phyloP scores from a whole-genome alignment of 768 basidiomycete species.

The Termitomyces sp. region DNA sequence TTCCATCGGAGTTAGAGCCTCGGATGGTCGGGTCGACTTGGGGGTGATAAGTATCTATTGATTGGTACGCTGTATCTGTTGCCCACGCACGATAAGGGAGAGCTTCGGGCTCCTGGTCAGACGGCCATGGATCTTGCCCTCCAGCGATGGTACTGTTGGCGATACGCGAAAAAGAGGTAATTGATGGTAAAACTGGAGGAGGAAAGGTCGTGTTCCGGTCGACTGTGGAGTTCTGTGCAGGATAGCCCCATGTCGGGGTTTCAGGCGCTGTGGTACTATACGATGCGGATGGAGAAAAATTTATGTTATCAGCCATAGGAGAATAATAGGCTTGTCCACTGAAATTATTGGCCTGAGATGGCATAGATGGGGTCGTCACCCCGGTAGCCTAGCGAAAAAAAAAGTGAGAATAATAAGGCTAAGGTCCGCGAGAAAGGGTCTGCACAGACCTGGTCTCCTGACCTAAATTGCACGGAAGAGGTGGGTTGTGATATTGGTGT shows the following conservation, averaged over 20 bases:
- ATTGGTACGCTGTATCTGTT: slow-evolving; percentile 34
- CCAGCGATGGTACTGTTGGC: slow-evolving; percentile 17
- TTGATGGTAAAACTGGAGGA: slow-evolving; percentile 51
- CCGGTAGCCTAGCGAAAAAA: slow-evolving; percentile 20
- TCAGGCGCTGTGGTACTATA: slow-evolving; percentile 43
- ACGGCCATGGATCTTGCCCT: slow-evolving; percentile 26
- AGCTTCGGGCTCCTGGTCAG: slow-evolving; percentile 27
- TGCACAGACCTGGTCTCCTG: slow-evolving; percentile 42
- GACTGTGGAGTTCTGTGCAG: slow-evolving; percentile 32
- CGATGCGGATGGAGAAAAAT: slow-evolving; percentile 37
- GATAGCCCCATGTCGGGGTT: slow-evolving; percentile 56
- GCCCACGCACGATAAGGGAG: slow-evolving; percentile 53
- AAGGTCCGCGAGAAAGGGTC: slow-evolving; percentile 6
- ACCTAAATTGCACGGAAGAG: slow-evolving; percentile 43
- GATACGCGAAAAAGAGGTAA: slow-evolving; percentile 47
- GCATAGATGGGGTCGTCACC: slow-evolving; percentile 33
- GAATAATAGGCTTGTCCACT: slow-evolving; percentile 42
- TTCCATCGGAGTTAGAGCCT: slow-evolving; percentile 32
- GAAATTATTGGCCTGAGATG: slow-evolving; percentile 39
- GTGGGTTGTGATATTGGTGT: slow-evolving; percentile 45
- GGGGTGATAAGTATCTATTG: slow-evolving; percentile 26
- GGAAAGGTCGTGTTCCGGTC: slow-evolving; percentile 47
- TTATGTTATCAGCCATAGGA: slow-evolving; percentile 36
- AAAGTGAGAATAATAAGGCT: slow-evolving; percentile 8
- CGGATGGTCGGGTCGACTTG: slow-evolving; percentile 42